Base-by-base conservation (phyloP, 106 monocot species). In the Dactylorhiza incarnata region DNA sequence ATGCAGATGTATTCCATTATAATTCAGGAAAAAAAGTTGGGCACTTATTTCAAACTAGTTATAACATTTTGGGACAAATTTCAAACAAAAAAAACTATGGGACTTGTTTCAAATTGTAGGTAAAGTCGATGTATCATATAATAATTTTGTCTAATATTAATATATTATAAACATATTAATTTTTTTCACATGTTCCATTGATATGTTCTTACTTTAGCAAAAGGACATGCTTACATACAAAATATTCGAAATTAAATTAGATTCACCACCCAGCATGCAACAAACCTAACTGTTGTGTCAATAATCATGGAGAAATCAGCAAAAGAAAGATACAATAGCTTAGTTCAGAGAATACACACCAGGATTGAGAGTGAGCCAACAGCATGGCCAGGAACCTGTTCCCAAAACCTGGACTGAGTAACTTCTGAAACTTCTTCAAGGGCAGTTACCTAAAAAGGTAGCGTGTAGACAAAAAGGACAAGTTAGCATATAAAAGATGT, bases 321-420 rank as follows among this genome's bases (percentile, higher is more conserved):
- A 45, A 23, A 68, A 37, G 16, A 69, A 69, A 45, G 45, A 22
- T 16, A 9, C 16, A 69, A 69, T n/a, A 69, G 17, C 45, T 44
- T 45, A 46, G 45, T n/a, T 14, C 43, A 69, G 45, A 8, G 45
- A 69, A 46, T n/a, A 46, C 45, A 19, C 79, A 95, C 95, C 94
- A 86, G 75, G 46, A 99, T 86, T 12, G 89, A 94, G 73, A 99
- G 52, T 49, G 97, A 99, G 13, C 97, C 97, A 68, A 99, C 68
- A 12, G 83, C 80, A 77, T 87, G 84, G 77, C 94, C 97, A 77
- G 94, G 97, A 71, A 99, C 89, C 43, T 91, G 74, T 83, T 99
- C 97, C 97, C 97, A 99, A 80, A 99, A 99, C 53, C 94, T 84
- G 69, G 91, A 87, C 79, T 85, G 77, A 68, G 84, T 89, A 58